Evolutionary conservation across 768 basidiomycete species (phyloP).

Genomic region (Mycena polygramma): DNA sequence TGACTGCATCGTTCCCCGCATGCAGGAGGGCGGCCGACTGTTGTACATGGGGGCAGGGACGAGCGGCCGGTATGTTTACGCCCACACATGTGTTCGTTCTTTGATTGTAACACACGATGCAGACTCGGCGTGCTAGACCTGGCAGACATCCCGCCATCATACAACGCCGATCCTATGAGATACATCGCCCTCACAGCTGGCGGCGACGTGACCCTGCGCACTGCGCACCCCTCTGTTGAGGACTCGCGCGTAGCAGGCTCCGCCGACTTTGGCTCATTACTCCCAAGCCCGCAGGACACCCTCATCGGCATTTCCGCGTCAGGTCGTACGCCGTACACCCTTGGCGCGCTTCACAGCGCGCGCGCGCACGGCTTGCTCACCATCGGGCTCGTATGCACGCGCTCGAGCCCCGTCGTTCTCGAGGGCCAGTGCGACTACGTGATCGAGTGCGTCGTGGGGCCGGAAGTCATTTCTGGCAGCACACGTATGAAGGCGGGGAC

Average conservation of each 20-base stretch:
- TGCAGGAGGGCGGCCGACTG: constrained; percentile 46
- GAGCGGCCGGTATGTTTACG: constrained; percentile 46
- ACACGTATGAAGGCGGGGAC: constrained; percentile 53
- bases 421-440: constrained; percentile 44
- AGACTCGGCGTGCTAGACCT: constrained; percentile 50
- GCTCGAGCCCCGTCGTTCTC: constrained; percentile 42
- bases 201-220: constrained; percentile 47
- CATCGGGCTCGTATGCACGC: constrained; percentile 47
- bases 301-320: constrained; percentile 52
- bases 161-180: constrained; percentile 37
- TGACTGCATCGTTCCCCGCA: constrained; percentile 46
- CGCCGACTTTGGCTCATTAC: constrained; percentile 42
- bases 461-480: constrained; percentile 51
- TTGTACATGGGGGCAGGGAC: constrained; percentile 54
- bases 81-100: background rate
- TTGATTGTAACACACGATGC: too few species aligned
- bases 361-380: constrained; percentile 42
- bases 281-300: constrained; percentile 44
- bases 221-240: constrained; percentile 48
- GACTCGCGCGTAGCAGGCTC: constrained; percentile 46
- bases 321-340: constrained; percentile 52
- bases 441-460: constrained; percentile 48
- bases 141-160: constrained; percentile 43
- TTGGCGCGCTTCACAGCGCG: constrained; percentile 47
- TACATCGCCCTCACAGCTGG: constrained; percentile 43